Evolutionary conservation across 768 basidiomycete species (phyloP), one percentile per base, ranked within the genome.

Genomic region (Agrocybe pediades): DNA sequence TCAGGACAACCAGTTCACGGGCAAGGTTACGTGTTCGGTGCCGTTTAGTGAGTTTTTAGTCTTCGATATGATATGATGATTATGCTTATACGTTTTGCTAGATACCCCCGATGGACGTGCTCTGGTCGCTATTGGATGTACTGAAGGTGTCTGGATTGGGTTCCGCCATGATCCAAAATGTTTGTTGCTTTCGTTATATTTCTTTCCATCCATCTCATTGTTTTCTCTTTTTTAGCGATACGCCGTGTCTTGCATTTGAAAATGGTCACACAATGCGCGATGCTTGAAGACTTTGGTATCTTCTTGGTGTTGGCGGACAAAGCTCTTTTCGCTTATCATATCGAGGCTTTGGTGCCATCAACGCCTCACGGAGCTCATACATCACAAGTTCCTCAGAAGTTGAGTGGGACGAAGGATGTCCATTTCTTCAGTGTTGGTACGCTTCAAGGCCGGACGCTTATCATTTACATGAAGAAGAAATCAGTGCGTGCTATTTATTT

Each of bases 131-230:
- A 87, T 98, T 61, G 97, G 95, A 7, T 97, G 95, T 68, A 88
- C 90, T 0, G 94, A 97, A 65, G 97, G 97, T 27, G 93, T 98
- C 5, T 99, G 95, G 92, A 97, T 98, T 63, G 96, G 96, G 0
- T 90, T 95, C 72, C 83, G 92, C 36, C 90, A 92, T 58, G 90
- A 96, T 68, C 88, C 95, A 2, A 76, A 81, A 66, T 95, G 92
- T 93, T 36, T 36, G 33, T n/a, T 49, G 46, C 41, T 17, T 23
- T 9, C 26, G n/a, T 44, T 17, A n/a, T 21, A 13, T 21, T 51
- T n/a, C 47, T 25, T 21, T 40, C n/a, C 40, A 13, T 43, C 20
- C 11, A 47, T 24, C 1, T 20, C 53, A n/a, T 49, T 24, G 17
- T 49, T 46, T 27, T 44, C 1, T 46, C n/a, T 26, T n/a, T n/a